Evolutionary conservation across 2,329 filamentous ascomycete species (phyloP).

Genomic region (Coniochaeta ligniaria): DNA sequence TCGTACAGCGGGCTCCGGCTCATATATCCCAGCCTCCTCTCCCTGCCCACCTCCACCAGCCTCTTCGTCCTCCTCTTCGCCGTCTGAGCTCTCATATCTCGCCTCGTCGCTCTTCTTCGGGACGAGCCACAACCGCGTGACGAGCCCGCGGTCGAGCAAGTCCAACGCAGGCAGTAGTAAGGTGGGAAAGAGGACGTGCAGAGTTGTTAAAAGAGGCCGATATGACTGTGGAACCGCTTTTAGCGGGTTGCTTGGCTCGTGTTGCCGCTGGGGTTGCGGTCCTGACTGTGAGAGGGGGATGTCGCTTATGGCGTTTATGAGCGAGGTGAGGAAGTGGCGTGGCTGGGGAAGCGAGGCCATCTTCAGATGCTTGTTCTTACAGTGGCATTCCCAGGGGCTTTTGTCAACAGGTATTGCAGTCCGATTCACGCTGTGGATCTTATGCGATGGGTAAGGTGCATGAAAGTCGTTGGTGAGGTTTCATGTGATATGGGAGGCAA

Average conservation of each 20-base stretch:
- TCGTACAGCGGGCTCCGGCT: background rate
- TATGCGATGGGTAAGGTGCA: background rate
- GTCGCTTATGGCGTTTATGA: slow-evolving; percentile 34
- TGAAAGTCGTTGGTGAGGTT: background rate
- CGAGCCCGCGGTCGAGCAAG: slow-evolving; percentile 70
- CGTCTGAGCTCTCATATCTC: background rate
- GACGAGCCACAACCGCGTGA: slow-evolving; percentile 45
- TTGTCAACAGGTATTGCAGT: too few species aligned
- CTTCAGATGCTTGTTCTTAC: background rate
- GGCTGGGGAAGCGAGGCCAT: slow-evolving; percentile 19
- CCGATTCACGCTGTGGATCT: too few species aligned
- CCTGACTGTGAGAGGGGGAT: slow-evolving; percentile 14
- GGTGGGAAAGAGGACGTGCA: slow-evolving; percentile 79
- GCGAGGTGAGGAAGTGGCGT: slow-evolving; percentile 38
- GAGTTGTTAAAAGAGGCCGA: slow-evolving; percentile 59
- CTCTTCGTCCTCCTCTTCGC: background rate
- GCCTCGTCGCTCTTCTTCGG: background rate
- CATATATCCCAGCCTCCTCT: background rate
- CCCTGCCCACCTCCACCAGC: background rate
- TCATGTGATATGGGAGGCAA: too few species aligned
- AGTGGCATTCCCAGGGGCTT: background rate
- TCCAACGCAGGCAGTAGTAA: slow-evolving; percentile 80
- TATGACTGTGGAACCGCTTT: slow-evolving; percentile 27
- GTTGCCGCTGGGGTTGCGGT: slow-evolving; percentile 9
- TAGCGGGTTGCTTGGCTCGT: slow-evolving; percentile 23